A percentile compares a stretch with the other conserved stretches of the same genome.
These are phyloP conservation scores for Entomortierella parvispora DNA, from an alignment of 192 early-diverging fungal genomes.

Conservation along the genomic window DNA sequence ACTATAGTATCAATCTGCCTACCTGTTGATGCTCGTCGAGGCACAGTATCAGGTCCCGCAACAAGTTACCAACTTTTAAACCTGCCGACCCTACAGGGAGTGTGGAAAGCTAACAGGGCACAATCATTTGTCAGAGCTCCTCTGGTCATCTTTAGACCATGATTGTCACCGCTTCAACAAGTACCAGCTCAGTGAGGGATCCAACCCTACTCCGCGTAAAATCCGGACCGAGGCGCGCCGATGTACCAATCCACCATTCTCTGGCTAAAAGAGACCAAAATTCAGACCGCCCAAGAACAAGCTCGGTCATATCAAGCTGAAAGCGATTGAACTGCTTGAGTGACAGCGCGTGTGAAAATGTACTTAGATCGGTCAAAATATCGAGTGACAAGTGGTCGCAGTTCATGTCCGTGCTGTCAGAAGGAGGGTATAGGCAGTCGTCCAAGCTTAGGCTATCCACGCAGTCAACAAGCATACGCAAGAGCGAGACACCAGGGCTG, in stretches of 20 bases:
- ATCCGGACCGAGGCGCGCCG: slow-evolving; percentile 16
- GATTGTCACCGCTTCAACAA: not conserved
- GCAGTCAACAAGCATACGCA: slow-evolving; percentile 12
- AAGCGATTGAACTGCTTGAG: slow-evolving; percentile 26
- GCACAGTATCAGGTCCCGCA: slow-evolving; percentile 1
- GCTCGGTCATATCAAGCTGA: slow-evolving; percentile 31
- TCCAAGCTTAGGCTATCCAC: not conserved
- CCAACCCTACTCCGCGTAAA: slow-evolving; percentile 16
- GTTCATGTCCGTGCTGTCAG: not conserved
- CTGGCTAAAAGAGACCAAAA: slow-evolving; percentile 18
- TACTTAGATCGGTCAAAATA: slow-evolving; percentile 16
- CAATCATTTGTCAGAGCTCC: not conserved
- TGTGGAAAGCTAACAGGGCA: slow-evolving; percentile 8
- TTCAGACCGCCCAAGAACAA: slow-evolving; percentile 21
- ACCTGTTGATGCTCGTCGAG: slow-evolving; percentile 31
- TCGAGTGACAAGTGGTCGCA: slow-evolving; percentile 18
- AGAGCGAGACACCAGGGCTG: not conserved
- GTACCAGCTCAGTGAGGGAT: slow-evolving; percentile 28
- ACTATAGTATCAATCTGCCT: not conserved
- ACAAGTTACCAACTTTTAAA: slow-evolving; percentile 14
- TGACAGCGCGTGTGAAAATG: slow-evolving; percentile 18
- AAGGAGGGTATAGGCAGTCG: not conserved
- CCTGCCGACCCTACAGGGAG: slow-evolving; percentile 27
- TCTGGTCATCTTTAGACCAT: too few species aligned
- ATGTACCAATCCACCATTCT: slow-evolving; percentile 44